Base-by-base conservation (phyloP, 2,329 filamentous ascomycete species). In the Fusarium circinatum region DNA sequence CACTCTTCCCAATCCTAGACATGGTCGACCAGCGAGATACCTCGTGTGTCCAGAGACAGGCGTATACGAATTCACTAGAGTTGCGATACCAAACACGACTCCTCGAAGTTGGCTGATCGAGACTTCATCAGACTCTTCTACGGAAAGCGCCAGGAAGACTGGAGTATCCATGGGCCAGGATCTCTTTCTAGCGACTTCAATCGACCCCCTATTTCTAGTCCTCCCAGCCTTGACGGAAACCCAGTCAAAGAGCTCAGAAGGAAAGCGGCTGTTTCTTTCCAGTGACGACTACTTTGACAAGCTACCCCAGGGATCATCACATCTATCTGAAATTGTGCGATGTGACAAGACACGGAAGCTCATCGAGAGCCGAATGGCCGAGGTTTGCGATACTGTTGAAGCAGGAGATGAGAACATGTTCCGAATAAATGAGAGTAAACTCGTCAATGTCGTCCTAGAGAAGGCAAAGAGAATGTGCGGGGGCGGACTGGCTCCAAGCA, bases 331-430 rank as follows among this genome's bases (percentile, higher is more conserved):
- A 51, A 83, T 94, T 4, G 75, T 94, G 54, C 80, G 83, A 48
- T 86, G 84, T 79, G 81, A 78, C 60, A 83, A 84, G 65, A 84
- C 85, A 78, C 86, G 85, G 68, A 80, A 74, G 6, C 83, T 87
- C 38, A 80, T 97, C 2, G 90, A 93, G 78, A 82, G 86, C 17
- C 88, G 94, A 41, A 91, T 97, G 84, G 87, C 85, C 4, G 86
- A 85, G 3, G 86, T 96, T 10, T 97, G 95, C 82, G 95, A 98
- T 77, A 92, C 88, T 0, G 92, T 97, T 17, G 92, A 96, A 39
- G 93, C 93, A 2, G 94, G 93, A 20, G 93, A 94, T 68, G 95
- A 98, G 81, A 89, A 84, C 62, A 94, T 98, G 93, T 98, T 93
- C 82, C 90, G 94, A 18, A 84, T 97, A 30, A 96, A 87, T 76